phyloP scores from a whole-genome alignment of 1,284 basidiomycete species.

The Fomitiporia mediterranea region DNA sequence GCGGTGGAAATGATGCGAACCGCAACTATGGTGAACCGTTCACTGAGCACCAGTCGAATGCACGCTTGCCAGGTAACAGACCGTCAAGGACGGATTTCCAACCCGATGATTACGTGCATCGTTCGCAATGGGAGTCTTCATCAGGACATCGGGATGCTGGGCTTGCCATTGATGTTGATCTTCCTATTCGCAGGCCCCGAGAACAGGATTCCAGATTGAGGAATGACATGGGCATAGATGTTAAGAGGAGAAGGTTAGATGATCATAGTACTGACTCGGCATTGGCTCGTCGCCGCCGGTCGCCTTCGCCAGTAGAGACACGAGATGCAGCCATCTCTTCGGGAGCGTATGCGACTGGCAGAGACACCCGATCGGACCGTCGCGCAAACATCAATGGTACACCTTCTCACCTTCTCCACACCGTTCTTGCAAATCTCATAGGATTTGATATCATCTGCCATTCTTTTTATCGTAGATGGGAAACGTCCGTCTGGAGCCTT shows the following conservation, averaged over 20 bases:
- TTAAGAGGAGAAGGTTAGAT: conserved; percentile 16
- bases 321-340: background rate
- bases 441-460: background rate
- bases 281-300: conserved; percentile 6
- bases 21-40: background rate
- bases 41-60: background rate
- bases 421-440: background rate
- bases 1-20: background rate
- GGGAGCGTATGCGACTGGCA: background rate
- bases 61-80: background rate
- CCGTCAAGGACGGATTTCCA: background rate
- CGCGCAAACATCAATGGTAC: conserved; percentile 7
- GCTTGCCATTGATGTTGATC: conserved; percentile 3
- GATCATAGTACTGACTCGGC: conserved; percentile 3
- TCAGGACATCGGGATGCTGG: conserved; percentile 2
- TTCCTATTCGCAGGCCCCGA: conserved; percentile 7
- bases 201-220: conserved; percentile 3
- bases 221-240: conserved; percentile 4
- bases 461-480: conserved; percentile 10
- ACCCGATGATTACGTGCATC: background rate
- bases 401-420: background rate
- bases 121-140: background rate
- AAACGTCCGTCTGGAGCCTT: background rate
- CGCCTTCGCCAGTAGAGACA: conserved; percentile 5
- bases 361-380: background rate